Percentiles rank a stretch among this genome's conserved stretches.
Conservation (phyloP, 352 stramenopile species). For the Discostella stelligera region DNA sequence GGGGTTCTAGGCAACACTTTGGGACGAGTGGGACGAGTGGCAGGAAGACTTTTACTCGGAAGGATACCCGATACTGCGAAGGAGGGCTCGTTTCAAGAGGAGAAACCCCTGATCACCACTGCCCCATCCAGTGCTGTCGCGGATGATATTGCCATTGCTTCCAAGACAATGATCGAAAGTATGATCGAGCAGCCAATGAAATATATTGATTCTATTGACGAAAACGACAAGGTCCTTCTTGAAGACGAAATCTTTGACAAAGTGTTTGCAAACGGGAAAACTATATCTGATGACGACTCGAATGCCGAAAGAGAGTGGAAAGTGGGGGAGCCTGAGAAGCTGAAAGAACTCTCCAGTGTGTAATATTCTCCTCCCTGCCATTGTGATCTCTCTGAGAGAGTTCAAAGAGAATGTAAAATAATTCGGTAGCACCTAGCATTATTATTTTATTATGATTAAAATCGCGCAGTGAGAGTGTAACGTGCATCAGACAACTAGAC, state of each 20-base stretch:
- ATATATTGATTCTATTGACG: conserved; percentile 37
- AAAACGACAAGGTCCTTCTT: conserved; percentile 44
- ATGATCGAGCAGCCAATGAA: conserved; percentile 10
- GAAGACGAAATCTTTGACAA: conserved; percentile 59
- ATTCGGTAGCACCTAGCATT: background rate
- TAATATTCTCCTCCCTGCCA: conserved; percentile 9
- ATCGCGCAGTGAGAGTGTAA: no score
- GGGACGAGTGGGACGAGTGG: conserved; percentile 63
- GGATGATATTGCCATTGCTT: background rate
- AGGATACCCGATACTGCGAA: conserved; percentile 75
- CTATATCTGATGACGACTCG: conserved; percentile 15
- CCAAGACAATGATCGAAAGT: conserved; percentile 13
- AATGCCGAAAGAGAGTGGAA: conserved; percentile 51
- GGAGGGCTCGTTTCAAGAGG: conserved; percentile 70
- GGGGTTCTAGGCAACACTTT: conserved; percentile 75
- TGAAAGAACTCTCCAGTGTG: conserved; percentile 47
- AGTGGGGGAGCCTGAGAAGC: conserved; percentile 32
- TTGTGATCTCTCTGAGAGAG: background rate
- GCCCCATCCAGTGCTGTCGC: background rate
- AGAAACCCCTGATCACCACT: conserved; percentile 42
- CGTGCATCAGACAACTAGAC: no score
- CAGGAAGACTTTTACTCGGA: conserved; percentile 66
- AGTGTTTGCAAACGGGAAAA: conserved; percentile 59
- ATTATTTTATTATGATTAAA: no score
- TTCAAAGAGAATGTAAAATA: conserved; percentile 5